Percentiles rank a stretch among this genome's conserved stretches.
Conservation (phyloP, 2,329 filamentous ascomycete genomes). For the Fusarium sp. region DNA sequence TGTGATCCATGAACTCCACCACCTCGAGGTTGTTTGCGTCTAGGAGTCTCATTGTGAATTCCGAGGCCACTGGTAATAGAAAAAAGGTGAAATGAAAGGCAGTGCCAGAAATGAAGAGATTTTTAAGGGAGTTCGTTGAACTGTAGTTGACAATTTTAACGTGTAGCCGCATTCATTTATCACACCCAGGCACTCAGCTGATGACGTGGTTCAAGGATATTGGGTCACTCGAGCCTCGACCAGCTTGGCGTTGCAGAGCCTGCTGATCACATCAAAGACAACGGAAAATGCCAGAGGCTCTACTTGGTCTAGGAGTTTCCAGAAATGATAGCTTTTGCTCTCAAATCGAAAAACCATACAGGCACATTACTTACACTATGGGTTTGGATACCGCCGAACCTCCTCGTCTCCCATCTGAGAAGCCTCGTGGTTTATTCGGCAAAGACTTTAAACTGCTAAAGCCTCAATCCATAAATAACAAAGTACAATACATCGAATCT, state of each 20-base stretch:
- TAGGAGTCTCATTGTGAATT: neutral
- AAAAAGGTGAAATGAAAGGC: rapidly evolving
- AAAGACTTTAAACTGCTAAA: neutral
- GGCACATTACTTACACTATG: too few species aligned
- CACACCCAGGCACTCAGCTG: neutral
- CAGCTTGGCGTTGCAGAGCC: neutral
- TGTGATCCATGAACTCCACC: neutral
- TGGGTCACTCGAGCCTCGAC: neutral
- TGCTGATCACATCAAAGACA: rapidly evolving
- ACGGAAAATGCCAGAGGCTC: neutral
- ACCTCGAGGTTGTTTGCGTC: neutral
- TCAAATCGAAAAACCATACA: neutral
- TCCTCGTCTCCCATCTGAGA: too few species aligned
- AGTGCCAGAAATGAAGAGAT: too few species aligned
- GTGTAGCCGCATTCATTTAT: neutral
- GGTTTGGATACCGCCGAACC: too few species aligned
- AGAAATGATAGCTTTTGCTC: neutral
- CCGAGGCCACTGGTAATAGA: rapidly evolving
- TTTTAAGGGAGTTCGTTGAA: rapidly evolving
- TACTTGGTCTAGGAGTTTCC: neutral
- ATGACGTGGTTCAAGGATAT: neutral
- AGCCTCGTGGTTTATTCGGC: neutral
- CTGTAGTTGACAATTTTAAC: neutral
- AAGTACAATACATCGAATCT: rapidly evolving
- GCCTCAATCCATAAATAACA: rapidly evolving